Conservation (phyloP, 2,329 filamentous ascomycete genomes). For the Monascus ruber region DNA sequence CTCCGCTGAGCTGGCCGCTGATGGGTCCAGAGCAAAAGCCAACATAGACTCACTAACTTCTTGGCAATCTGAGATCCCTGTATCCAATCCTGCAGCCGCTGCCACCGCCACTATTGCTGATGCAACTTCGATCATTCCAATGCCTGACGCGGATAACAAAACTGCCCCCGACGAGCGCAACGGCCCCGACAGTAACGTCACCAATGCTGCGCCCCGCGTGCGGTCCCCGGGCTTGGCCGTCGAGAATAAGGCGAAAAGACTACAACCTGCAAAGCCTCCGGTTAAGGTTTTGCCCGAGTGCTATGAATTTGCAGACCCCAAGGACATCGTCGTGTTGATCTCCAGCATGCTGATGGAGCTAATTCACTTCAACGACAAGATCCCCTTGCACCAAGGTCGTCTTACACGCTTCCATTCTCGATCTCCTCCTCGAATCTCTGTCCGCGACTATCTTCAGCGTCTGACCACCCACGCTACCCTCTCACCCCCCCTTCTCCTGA, state of each 20-base stretch:
- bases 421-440: conserved; percentile 81
- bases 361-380: conserved; percentile 80
- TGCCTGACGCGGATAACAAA: conserved; percentile 16
- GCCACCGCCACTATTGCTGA: conserved; percentile 9
- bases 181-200: conserved; percentile 16
- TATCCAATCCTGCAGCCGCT: conserved; percentile 2
- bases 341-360: conserved; percentile 93
- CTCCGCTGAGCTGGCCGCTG: conserved; percentile 22
- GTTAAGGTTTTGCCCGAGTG: conserved; percentile 48
- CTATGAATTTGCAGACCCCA: conserved; percentile 72
- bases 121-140: conserved; percentile 13
- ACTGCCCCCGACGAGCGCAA: conserved; percentile 25
- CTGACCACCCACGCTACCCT: conserved; percentile 89
- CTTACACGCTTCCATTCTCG: conserved; percentile 92
- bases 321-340: conserved; percentile 82
- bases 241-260: conserved; percentile 34
- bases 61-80: background rate
- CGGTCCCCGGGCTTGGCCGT: conserved; percentile 10
- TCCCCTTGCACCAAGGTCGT: conserved; percentile 73
- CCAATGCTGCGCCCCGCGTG: conserved; percentile 11
- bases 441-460: conserved; percentile 84
- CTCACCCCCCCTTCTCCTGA: conserved; percentile 83
- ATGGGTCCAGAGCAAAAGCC: conserved; percentile 17
- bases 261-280: conserved; percentile 33
- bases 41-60: background rate